Evolutionary conservation across 208 protist species (phyloP), one percentile per base, ranked within the genome.

Genomic region (Leishmania lainsoni): DNA sequence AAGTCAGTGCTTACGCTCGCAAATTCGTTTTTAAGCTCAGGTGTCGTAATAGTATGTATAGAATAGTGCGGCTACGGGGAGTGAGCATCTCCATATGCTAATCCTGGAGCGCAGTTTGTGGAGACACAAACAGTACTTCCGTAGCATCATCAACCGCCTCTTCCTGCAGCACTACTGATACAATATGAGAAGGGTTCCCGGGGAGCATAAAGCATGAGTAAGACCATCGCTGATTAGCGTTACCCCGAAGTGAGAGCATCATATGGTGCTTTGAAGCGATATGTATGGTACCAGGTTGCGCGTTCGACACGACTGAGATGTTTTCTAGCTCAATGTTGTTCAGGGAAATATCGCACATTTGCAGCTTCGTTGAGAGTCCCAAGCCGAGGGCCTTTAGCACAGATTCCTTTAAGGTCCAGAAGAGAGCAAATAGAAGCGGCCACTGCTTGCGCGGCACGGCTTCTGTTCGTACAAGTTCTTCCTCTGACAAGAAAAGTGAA

Each of bases 351-450:
- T 83, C 63, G 32, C 10, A 29, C 72, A 81, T 69, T 35, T 81
- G 49, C 65, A 85, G 51, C n/a, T 68, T 26, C 20, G 72, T 71
- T 17, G 65, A 78, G 71, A 80, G 73, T 16, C 78, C 88, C 54
- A 80, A 75, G 48, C 88, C 88, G 26, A 89, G 69, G 5, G 83
- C 82, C 39, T 91, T 91, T 48, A 91, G 51, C 1, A 91, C 75
- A 22, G 58, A 12, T 68, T 91, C 88, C 52, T 91, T 91, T 3
- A 89, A 35, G 9, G 80, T 59, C 88, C 88, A 91, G 49, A 78
- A 84, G 22, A 79, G 10, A 4, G 84, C 78, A 68, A 85, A 84
- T 6, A 76, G 52, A 42, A 35, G 12, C 10, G 61, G 16, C 51
- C 63, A 65, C 61, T 78, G 52, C 0, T 9, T 16, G 22, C 8